Percentiles rank a stretch among this genome's conserved stretches.
These are phyloP conservation scores for Lentithecium fluviatile DNA, from an alignment of 495 filamentous ascomycete genomes.

Conservation along the genomic window DNA sequence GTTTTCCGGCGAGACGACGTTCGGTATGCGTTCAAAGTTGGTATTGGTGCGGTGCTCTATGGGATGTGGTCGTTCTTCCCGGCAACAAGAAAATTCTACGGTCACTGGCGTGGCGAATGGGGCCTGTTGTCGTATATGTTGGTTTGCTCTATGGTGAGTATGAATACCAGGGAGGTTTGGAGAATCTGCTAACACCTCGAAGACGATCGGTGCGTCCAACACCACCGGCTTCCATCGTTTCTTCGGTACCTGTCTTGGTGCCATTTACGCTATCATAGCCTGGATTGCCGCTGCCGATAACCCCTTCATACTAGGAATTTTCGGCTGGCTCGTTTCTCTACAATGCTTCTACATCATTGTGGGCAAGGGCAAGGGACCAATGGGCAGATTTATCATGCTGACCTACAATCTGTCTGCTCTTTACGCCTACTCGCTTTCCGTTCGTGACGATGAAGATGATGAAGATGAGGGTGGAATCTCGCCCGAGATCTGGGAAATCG, in stretches of 20 bases:
- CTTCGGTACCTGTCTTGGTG: conserved; percentile 82
- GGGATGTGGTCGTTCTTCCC: conserved; percentile 83
- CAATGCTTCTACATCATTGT: conserved; percentile 88
- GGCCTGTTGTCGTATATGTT: conserved; percentile 96
- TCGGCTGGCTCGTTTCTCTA: conserved; percentile 77
- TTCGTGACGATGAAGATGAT: conserved; percentile 61
- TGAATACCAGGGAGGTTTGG: background rate
- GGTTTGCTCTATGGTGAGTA: conserved; percentile 81
- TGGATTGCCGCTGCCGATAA: conserved; percentile 76
- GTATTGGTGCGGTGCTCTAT: conserved; percentile 80
- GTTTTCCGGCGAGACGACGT: conserved; percentile 66
- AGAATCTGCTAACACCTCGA: background rate
- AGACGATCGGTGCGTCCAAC: conserved; percentile 87
- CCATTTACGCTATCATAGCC: conserved; percentile 66
- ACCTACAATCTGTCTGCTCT: conserved; percentile 97
- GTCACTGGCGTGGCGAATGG: conserved; percentile 94
- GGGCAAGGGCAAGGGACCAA: conserved; percentile 76
- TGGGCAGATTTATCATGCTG: conserved; percentile 78
- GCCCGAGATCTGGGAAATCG: conserved; percentile 84
- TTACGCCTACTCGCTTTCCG: conserved; percentile 86
- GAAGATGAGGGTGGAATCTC: conserved; percentile 82
- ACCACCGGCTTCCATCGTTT: conserved; percentile 85
- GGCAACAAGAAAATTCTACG: conserved; percentile 72
- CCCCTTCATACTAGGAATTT: conserved; percentile 66
- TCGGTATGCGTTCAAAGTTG: conserved; percentile 88